Percentiles rank a stretch among this genome's conserved stretches.
These are phyloP conservation scores for Kwoniella mangroviensis DNA, from an alignment of 768 basidiomycete species.

Conservation along the genomic window DNA sequence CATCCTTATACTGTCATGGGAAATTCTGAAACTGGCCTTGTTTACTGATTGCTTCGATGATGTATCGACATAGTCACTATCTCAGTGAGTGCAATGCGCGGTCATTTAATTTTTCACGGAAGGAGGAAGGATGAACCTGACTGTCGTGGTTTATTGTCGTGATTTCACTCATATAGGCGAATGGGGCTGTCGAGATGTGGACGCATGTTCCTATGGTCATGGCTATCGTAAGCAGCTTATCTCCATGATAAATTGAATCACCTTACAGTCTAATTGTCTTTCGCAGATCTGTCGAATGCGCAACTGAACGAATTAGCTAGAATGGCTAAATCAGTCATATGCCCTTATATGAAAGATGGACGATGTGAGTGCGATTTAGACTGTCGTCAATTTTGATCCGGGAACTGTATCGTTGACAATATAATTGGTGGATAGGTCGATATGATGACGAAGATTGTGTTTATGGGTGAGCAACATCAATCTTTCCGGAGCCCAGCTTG, in stretches of 20 bases:
- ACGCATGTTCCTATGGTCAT: slow-evolving; percentile 46
- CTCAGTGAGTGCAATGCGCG: slow-evolving; percentile 26
- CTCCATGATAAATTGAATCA: too few relatives aligned
- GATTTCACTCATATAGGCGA: slow-evolving; percentile 21
- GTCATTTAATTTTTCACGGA: too few relatives aligned
- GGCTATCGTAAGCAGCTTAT: slow-evolving; percentile 42
- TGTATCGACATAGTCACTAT: slow-evolving; percentile 26
- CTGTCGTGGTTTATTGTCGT: too few relatives aligned
- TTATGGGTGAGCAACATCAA: slow-evolving; percentile 39
- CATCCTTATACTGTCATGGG: background rate
- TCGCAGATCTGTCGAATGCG: slow-evolving; percentile 32
- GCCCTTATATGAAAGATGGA: slow-evolving; percentile 40
- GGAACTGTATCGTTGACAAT: background rate
- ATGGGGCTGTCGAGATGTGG: slow-evolving; percentile 42
- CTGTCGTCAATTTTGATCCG: background rate
- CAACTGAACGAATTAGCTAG: slow-evolving; percentile 42
- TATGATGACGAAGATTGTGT: slow-evolving; percentile 47
- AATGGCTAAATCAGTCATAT: slow-evolving; percentile 49
- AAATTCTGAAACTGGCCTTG: background rate
- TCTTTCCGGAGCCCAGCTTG: background rate
- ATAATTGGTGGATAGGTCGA: slow-evolving; percentile 16
- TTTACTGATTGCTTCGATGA: background rate
- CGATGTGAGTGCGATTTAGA: slow-evolving; percentile 32
- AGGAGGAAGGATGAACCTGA: too few relatives aligned
- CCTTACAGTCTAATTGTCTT: background rate